These are phyloP conservation scores for Termitomyces sp. DNA, from an alignment of 768 basidiomycete genomes.

Conservation along the genomic window DNA sequence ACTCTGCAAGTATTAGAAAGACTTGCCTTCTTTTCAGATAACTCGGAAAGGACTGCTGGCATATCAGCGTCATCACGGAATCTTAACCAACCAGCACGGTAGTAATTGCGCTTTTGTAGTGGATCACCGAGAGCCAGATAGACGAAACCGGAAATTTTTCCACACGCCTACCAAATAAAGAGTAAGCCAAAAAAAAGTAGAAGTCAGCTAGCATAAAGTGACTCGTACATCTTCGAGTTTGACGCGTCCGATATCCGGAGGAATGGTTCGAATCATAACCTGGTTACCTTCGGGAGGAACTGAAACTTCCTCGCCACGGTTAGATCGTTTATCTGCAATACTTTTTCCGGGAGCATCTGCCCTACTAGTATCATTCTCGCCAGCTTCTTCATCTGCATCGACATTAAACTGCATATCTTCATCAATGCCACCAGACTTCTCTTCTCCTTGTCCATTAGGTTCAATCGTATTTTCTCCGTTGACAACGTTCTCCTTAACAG, in stretches of 20 bases:
- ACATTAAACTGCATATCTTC: constrained; percentile 74
- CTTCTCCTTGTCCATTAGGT: constrained; percentile 43
- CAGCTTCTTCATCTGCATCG: constrained; percentile 67
- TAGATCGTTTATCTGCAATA: constrained; percentile 36
- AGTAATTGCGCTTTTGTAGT: constrained; percentile 86
- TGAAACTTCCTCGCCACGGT: constrained; percentile 68
- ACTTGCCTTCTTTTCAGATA: constrained; percentile 81
- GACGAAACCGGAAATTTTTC: constrained; percentile 72
- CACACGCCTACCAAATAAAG: constrained; percentile 51
- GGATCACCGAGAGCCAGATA: constrained; percentile 92
- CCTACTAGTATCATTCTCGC: constrained; percentile 51
- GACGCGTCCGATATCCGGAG: constrained; percentile 84
- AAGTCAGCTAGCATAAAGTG: constrained; percentile 2
- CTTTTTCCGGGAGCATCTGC: constrained; percentile 55
- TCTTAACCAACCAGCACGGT: constrained; percentile 91
- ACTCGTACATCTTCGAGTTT: constrained; percentile 81
- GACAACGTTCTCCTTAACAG: constrained; percentile 44
- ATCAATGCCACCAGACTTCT: constrained; percentile 45
- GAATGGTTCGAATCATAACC: constrained; percentile 92
- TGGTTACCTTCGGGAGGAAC: constrained; percentile 78
- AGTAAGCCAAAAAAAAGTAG: constrained; percentile 2
- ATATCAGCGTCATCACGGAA: constrained; percentile 86
- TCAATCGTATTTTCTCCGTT: constrained; percentile 37
- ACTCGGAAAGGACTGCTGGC: constrained; percentile 56
- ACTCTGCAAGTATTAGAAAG: not conserved